These are phyloP conservation scores for Anethum foeniculum DNA, from an alignment of 140 eudicot genomes.

Conservation along the genomic window DNA sequence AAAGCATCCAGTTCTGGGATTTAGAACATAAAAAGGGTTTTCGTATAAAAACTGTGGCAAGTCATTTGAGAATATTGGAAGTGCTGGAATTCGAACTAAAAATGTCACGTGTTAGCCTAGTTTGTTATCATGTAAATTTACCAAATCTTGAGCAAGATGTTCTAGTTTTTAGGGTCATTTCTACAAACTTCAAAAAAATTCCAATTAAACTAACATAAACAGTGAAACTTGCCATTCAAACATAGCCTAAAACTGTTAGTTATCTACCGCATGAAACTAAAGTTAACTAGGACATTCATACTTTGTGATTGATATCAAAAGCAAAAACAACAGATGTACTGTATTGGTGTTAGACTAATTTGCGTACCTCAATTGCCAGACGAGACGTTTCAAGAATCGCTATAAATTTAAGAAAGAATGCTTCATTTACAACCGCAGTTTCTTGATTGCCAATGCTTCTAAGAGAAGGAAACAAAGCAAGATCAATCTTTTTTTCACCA, in stretches of 20 bases:
- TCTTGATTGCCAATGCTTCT: slow-evolving; percentile 40
- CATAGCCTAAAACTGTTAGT: not conserved
- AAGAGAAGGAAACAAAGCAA: slow-evolving; percentile 36
- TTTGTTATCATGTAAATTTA: too few relatives aligned
- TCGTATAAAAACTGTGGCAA: not conserved
- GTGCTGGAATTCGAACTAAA: not conserved
- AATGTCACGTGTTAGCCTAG: not conserved
- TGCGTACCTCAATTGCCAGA: not conserved
- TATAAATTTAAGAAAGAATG: slow-evolving; percentile 13
- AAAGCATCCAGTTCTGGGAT: not conserved
- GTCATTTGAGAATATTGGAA: not conserved
- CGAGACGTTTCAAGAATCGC: not conserved
- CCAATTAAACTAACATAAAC: not conserved
- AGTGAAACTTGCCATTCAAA: not conserved
- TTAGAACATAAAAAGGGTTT: not conserved
- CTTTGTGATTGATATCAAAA: not conserved
- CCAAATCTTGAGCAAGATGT: too few relatives aligned
- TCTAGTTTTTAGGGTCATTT: too few relatives aligned
- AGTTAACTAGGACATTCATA: not conserved
- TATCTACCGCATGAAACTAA: not conserved
- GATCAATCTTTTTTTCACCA: slow-evolving; percentile 43
- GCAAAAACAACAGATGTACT: not conserved
- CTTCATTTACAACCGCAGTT: slow-evolving; percentile 47
- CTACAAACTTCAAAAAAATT: too few relatives aligned
- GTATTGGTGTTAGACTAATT: too few relatives aligned